phyloP scores from a whole-genome alignment of 805 yeast genomes.

The Debaryomyces tyrocola region DNA sequence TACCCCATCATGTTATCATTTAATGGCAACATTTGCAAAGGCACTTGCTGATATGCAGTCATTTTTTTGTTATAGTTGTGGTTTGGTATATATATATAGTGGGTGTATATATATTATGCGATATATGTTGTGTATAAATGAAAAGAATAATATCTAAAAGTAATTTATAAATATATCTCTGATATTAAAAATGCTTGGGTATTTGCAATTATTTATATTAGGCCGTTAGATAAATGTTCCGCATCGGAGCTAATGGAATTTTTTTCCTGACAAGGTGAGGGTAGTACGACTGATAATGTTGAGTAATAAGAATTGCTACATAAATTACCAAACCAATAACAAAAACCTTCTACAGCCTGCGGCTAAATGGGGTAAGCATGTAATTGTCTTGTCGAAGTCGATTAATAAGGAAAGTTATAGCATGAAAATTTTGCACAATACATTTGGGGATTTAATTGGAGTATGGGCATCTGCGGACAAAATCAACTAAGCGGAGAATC shows the following conservation, averaged over 20 bases:
- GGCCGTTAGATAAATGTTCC: constrained; percentile 3
- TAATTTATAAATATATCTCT: not conserved
- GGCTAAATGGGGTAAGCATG: not conserved
- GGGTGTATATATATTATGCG: too few relatives aligned
- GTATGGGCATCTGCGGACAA: not conserved
- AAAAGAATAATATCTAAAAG: too few relatives aligned
- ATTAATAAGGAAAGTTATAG: not conserved
- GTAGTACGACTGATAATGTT: not conserved
- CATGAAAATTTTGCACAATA: not conserved
- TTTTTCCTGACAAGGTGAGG: not conserved
- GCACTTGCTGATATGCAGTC: constrained; percentile 4
- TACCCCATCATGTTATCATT: not conserved
- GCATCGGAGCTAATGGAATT: constrained; percentile 5
- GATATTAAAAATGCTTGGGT: not conserved
- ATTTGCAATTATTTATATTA: not conserved
- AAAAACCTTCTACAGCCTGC: not conserved
- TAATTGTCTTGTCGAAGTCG: not conserved
- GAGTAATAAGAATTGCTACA: not conserved
- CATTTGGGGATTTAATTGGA: not conserved
- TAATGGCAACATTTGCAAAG: constrained; percentile 1
- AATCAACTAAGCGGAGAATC: not conserved
- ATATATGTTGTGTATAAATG: too few relatives aligned
- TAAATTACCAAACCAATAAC: not conserved
- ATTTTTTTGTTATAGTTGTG: not conserved
- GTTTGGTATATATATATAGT: too few relatives aligned